These are phyloP conservation scores for Atkinsonella hypoxylon DNA, from an alignment of 2,329 filamentous ascomycete genomes.

Conservation along the genomic window DNA sequence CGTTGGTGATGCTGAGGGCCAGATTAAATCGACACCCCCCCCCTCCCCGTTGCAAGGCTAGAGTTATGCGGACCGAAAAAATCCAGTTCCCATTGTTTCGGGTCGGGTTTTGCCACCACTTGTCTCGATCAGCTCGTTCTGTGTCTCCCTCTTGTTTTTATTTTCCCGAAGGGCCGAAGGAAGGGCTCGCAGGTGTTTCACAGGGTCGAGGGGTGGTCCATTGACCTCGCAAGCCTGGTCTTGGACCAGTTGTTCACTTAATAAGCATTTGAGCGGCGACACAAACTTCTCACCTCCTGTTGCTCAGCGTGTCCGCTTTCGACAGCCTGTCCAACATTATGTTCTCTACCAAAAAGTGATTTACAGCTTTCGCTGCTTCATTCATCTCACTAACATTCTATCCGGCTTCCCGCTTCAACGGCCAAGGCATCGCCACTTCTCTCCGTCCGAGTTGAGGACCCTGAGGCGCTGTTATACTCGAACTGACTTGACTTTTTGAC, in stretches of 20 bases:
- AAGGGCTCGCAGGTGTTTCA: neutral
- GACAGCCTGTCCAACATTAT: neutral
- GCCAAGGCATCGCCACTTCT: neutral
- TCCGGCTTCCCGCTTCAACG: neutral
- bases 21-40: neutral
- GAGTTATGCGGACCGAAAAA: neutral
- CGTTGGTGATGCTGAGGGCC: neutral
- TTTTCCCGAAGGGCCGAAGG: no score
- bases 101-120: neutral
- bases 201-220: neutral
- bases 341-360: neutral
- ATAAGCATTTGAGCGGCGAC: neutral
- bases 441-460: neutral
- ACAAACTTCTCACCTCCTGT: neutral
- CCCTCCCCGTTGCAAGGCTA: no score
- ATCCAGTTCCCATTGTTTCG: neutral
- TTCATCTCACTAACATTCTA: neutral
- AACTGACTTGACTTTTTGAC: neutral
- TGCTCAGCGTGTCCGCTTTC: neutral
- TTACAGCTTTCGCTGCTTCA: neutral
- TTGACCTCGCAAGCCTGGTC: neutral
- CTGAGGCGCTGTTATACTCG: neutral
- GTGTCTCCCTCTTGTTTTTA: no score
- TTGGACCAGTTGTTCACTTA: neutral
- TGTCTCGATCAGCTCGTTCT: no score